phyloP scores from a whole-genome alignment of 2,329 filamentous ascomycete genomes.

The Didymella glomerata region DNA sequence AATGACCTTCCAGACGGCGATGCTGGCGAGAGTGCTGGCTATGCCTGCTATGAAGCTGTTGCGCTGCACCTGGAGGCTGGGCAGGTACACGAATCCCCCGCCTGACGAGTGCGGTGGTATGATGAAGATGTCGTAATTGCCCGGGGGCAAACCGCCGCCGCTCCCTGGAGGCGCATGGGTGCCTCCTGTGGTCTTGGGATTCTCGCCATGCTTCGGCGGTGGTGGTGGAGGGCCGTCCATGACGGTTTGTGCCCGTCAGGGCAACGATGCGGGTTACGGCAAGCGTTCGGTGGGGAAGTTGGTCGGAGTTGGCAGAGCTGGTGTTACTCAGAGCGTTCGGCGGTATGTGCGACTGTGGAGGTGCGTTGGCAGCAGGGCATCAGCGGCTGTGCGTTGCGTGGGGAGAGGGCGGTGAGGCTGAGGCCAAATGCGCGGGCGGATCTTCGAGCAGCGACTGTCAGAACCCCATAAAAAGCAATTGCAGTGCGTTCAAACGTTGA shows the following conservation, averaged over 20 bases:
- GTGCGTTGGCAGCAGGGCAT: constrained; percentile 40
- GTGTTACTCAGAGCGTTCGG: constrained; percentile 20
- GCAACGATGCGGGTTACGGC: constrained; percentile 30
- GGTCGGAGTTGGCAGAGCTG: constrained; percentile 3
- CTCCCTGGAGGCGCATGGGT: constrained; percentile 32
- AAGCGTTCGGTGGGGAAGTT: constrained; percentile 16
- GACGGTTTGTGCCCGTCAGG: constrained; percentile 38
- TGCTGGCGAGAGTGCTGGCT: constrained; percentile 75
- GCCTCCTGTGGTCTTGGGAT: constrained; percentile 66
- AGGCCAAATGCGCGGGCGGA: constrained; percentile 6
- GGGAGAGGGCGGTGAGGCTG: constrained; percentile 20
- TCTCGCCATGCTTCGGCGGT: constrained; percentile 84
- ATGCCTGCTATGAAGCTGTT: constrained; percentile 94
- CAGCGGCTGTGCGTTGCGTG: constrained; percentile 31
- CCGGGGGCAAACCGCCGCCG: constrained; percentile 73
- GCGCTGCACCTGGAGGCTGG: constrained; percentile 81
- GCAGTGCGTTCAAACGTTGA: constrained; percentile 6
- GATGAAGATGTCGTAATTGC: constrained; percentile 97
- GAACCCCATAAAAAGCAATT: constrained; percentile 20
- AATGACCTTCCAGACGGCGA: constrained; percentile 76
- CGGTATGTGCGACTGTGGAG: constrained; percentile 24
- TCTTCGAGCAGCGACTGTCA: constrained; percentile 22
- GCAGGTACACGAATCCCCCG: constrained; percentile 91
- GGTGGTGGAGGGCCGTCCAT: constrained; percentile 70
- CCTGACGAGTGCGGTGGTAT: constrained; percentile 92